Percentiles rank a stretch among this genome's conserved stretches.
Evolutionary conservation across 805 yeast genomes (phyloP).

Genomic region (Nakazawaea ishiwadae): DNA sequence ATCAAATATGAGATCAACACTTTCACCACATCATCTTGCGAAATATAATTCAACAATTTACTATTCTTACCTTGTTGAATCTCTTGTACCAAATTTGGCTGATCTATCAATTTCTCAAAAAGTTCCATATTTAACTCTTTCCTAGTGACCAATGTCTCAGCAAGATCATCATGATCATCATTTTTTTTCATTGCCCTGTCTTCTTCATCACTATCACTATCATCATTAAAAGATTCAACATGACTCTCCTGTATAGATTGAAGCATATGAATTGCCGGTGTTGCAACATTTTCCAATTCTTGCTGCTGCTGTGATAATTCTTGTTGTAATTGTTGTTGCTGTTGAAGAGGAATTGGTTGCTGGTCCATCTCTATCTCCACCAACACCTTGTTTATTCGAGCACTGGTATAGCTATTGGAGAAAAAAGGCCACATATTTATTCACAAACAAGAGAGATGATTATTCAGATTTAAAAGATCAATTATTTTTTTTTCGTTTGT

Average conservation of each 20-base stretch:
- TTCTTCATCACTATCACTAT: slow-evolving; percentile 11
- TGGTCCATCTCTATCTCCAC: slow-evolving; percentile 32
- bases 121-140: slow-evolving; percentile 20
- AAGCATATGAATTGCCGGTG: slow-evolving; percentile 27
- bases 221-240: slow-evolving; percentile 5
- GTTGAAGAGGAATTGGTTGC: slow-evolving; percentile 15
- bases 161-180: neutral
- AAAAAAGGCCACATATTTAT: slow-evolving; percentile 33
- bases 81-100: slow-evolving; percentile 31
- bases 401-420: slow-evolving; percentile 31
- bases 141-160: too few species aligned
- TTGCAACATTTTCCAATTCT: slow-evolving; percentile 12
- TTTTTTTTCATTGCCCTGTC: slow-evolving; percentile 5
- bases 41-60: slow-evolving; percentile 26
- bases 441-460: too few species aligned
- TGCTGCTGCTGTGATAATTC: slow-evolving; percentile 4
- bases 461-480: neutral
- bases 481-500: too few species aligned
- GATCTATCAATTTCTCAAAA: slow-evolving; percentile 29
- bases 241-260: slow-evolving; percentile 28
- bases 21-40: slow-evolving; percentile 26
- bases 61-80: slow-evolving; percentile 28
- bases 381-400: slow-evolving; percentile 29
- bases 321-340: slow-evolving; percentile 10
- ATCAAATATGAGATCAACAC: slow-evolving; percentile 25